Percentiles rank a stretch among this genome's conserved stretches.
These are phyloP conservation scores for Cladosporium sp. DNA, from an alignment of 2,329 filamentous ascomycete genomes.

Conservation along the genomic window DNA sequence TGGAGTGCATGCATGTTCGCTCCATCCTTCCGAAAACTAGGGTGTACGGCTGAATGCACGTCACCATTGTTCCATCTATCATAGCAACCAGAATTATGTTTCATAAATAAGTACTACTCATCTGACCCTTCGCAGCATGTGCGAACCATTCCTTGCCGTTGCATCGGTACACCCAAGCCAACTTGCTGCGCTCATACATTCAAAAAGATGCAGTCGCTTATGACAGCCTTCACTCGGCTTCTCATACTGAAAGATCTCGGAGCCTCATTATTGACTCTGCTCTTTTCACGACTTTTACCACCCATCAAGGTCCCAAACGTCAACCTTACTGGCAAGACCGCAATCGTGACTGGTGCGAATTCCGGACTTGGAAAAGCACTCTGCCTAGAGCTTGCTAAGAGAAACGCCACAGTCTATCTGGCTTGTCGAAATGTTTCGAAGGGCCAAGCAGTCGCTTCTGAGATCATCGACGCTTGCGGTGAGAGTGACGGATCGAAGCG, in stretches of 20 bases:
- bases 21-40: no score
- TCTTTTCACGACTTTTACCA: neutral
- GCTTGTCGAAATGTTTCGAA: constrained; percentile 10
- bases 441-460: constrained; percentile 6
- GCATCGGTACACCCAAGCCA: no score
- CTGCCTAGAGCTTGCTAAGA: constrained; percentile 11
- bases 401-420: constrained; percentile 11
- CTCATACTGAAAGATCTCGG: neutral
- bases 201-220: neutral
- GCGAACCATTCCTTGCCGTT: no score
- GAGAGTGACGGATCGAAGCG: neutral
- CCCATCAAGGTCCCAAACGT: neutral
- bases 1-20: no score
- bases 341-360: constrained; percentile 20
- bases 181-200: neutral
- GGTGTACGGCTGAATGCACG: no score
- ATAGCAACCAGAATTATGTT: no score
- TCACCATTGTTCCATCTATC: no score
- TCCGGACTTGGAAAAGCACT: constrained; percentile 18
- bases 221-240: neutral
- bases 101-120: no score
- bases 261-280: neutral
- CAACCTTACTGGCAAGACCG: constrained; percentile 13
- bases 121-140: no score
- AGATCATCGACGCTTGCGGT: constrained; percentile 1